Base-by-base conservation (phyloP, 2,329 filamentous ascomycete genomes). In the Botrytis fabae region DNA sequence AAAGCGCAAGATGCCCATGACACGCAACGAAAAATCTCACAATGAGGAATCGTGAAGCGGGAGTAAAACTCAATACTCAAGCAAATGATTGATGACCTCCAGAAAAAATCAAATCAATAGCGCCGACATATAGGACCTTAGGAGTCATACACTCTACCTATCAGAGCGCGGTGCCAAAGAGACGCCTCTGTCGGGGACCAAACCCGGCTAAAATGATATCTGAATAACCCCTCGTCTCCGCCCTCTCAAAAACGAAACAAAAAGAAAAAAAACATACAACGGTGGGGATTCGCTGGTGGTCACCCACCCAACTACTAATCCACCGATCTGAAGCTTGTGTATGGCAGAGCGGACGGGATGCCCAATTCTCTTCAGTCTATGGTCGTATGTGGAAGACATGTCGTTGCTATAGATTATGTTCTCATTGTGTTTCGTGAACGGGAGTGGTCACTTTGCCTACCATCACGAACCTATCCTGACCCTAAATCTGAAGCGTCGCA, bases 281-380 rank as follows among this genome's bases (percentile, higher is more conserved):
- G n/a, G 48, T 51, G 12, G 48, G 48, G 48, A 51, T 51, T 51
- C 48, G 48, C 48, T 51, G 48, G 48, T 51, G 51, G 51, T 54
- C 51, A 54, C 51, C 51, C 51, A 54, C 51, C 51, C 51, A 54
- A 54, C 51, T 54, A 54, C 51, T 54, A 54, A 54, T 54, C 51
- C 51, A 54, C 51, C 51, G 51, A 54, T 54, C 51, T 54, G 51
- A 54, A 54, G 51, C 51, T 54, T 54, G 51, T 54, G 51, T 54
- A 54, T 54, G 51, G 51, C 51, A 54, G 51, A 54, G 51, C 51
- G 51, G 51, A 54, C 51, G 51, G 51, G 51, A 54, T 54, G 51
- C 48, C 48, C 48, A 51, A 54, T 54, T 54, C 48, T 54, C 51
- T 54, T 54, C n/a, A 54, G 51, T 54, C 51, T 54, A 28, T 54